Evolutionary conservation across 306 rosid genomes (phyloP), one percentile per base, ranked within the genome.

Genomic region (Astragalus membranaceus): DNA sequence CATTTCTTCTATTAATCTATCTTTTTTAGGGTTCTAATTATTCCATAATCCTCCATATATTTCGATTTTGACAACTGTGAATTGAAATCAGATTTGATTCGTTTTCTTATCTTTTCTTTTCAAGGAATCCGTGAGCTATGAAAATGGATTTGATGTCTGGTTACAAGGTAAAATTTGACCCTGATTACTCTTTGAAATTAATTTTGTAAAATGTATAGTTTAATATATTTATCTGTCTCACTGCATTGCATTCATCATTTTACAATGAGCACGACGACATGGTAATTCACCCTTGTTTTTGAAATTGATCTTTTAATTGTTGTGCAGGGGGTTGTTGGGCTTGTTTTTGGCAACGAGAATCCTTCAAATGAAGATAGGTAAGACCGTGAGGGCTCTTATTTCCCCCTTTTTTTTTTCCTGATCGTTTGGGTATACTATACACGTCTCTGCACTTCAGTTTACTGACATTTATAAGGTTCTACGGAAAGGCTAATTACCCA

Each of bases 61-160:
- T 48, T 63, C 58, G 30, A 67, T 75, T 48, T 6, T 36, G 26
- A 42, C 46, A 32, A 55, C 5, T 15, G 13, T 20, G 36, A 50
- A 60, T 73, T 33, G 15, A 49, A 17, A 23, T 81, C 68, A 33
- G 69, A 12, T 66, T 75, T 26, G 16, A 10, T 69, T 43, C 23
- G 15, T 53, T 60, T 64, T 47, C 67, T 49, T 30, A 48, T 53
- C 3, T 26, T 26, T 26, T 26, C 30, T 12, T 20, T 71, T 67
- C 48, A 53, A 64, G 86, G 74, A 78, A 59, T 78, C 60, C 57
- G 48, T 76, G 66, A 73, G 82, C 74, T 10, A n/a, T 64, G 80
- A 73, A 32, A 35, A 95, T 95, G 99, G 95, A 95, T 91, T 89
- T 95, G 87, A 85, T 87, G 70, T 91, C 97, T 82, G 89, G 97